Conservation (phyloP, 1,139 yeast genomes). For the Candida glucosophila region DNA sequence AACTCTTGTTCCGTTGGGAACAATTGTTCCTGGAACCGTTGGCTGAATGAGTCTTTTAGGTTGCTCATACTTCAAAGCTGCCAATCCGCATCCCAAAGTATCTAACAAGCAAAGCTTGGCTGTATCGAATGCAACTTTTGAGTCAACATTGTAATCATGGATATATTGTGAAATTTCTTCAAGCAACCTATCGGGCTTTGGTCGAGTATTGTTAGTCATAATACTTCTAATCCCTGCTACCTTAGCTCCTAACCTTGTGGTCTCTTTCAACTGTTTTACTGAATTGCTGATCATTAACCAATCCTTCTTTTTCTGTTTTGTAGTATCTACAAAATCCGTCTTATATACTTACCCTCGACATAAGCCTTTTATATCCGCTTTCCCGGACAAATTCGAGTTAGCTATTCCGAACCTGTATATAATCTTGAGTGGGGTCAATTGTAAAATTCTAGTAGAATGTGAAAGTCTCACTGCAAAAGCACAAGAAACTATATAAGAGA, state of each 20-base stretch:
- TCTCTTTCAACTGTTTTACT: neutral
- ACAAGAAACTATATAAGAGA: no score
- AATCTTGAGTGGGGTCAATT: no score
- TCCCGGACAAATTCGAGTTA: no score
- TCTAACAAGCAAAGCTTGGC: slow-evolving; percentile 47
- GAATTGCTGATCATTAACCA: no score
- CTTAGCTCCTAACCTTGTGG: slow-evolving; percentile 2
- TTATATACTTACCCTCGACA: no score
- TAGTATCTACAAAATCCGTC: no score
- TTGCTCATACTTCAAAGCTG: slow-evolving; percentile 45
- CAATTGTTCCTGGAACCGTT: slow-evolving; percentile 44
- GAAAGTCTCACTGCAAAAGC: no score
- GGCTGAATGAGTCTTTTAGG: slow-evolving; percentile 43
- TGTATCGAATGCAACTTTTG: slow-evolving; percentile 41
- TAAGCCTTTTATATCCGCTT: no score
- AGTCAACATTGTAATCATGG: slow-evolving; percentile 36
- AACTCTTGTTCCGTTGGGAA: slow-evolving; percentile 46
- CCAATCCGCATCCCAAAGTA: slow-evolving; percentile 54
- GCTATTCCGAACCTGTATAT: no score
- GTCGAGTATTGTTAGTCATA: slow-evolving; percentile 37
- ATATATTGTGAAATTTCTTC: slow-evolving; percentile 43
- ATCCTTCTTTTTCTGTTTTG: neutral
- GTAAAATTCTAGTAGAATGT: no score
- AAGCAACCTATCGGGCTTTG: slow-evolving; percentile 40
- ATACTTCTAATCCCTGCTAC: slow-evolving; percentile 5